These are phyloP conservation scores for Alisma plantagoaquatica DNA, from an alignment of 106 monocot species.

Conservation along the genomic window DNA sequence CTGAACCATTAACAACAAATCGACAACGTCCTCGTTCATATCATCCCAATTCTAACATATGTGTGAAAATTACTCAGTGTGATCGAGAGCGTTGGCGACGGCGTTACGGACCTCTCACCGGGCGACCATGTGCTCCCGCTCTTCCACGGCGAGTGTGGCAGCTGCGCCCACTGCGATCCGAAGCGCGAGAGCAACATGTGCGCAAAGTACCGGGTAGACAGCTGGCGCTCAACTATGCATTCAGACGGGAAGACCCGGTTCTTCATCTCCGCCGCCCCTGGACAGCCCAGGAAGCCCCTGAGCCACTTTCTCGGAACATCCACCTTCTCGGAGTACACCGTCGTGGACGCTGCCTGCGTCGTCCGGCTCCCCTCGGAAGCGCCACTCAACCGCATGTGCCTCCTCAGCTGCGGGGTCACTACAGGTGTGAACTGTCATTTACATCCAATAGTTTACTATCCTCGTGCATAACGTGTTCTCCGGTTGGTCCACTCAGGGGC, in stretches of 20 bases:
- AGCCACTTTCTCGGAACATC: slow-evolving; percentile 78
- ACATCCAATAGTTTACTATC: too few relatives aligned
- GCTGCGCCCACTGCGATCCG: slow-evolving; percentile 35
- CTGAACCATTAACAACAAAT: too few relatives aligned
- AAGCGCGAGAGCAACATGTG: slow-evolving; percentile 55
- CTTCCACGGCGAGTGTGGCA: slow-evolving; percentile 69
- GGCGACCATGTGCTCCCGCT: slow-evolving; percentile 75
- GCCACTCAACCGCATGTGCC: slow-evolving; percentile 47
- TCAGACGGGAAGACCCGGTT: slow-evolving; percentile 24
- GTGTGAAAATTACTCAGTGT: slow-evolving; percentile 20
- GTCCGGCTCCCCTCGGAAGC: slow-evolving; percentile 39
- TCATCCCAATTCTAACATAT: neutral
- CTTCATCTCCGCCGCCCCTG: neutral
- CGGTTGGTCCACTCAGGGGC: too few relatives aligned
- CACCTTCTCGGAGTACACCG: slow-evolving; percentile 78
- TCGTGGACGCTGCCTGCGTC: slow-evolving; percentile 65
- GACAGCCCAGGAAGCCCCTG: slow-evolving; percentile 30
- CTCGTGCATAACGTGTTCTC: too few relatives aligned
- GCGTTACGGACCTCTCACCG: slow-evolving; percentile 39
- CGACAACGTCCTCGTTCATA: neutral
- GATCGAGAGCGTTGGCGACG: slow-evolving; percentile 83
- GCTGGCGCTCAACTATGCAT: slow-evolving; percentile 34
- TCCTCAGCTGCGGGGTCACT: slow-evolving; percentile 74
- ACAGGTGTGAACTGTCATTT: too few relatives aligned
- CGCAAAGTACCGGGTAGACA: slow-evolving; percentile 31